phyloP scores from a whole-genome alignment of 345 rosid species.

The Laguncularia racemosa region DNA sequence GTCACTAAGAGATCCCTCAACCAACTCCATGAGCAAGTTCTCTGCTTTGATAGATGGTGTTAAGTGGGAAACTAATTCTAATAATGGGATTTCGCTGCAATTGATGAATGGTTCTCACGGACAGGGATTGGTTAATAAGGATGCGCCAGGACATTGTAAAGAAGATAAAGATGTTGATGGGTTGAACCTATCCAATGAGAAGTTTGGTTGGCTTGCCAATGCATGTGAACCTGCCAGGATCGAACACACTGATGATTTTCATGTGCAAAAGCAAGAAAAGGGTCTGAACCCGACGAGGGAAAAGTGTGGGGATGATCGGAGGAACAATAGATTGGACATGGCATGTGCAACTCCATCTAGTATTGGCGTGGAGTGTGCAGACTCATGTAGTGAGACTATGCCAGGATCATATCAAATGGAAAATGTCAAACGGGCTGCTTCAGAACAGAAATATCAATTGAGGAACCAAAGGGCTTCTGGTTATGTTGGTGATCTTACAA shows the following conservation, averaged over 20 bases:
- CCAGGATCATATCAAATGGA: constrained; percentile 26
- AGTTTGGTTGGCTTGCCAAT: constrained; percentile 13
- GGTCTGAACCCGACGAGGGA: constrained; percentile 15
- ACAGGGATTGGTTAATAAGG: constrained; percentile 23
- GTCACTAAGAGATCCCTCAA: constrained; percentile 91
- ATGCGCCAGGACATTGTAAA: constrained; percentile 17
- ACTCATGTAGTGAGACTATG: constrained; percentile 32
- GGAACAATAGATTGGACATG: constrained; percentile 27
- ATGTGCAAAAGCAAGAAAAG: constrained; percentile 20
- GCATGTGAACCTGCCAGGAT: constrained; percentile 10
- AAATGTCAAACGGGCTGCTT: constrained; percentile 13
- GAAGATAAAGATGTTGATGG: constrained; percentile 23
- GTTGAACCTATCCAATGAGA: constrained; percentile 12
- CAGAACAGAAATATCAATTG: constrained; percentile 18
- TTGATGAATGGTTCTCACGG: constrained; percentile 23
- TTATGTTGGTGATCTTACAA: constrained; percentile 44
- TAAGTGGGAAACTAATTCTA: constrained; percentile 81
- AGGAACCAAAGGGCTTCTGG: constrained; percentile 26
- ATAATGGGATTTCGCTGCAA: constrained; percentile 59
- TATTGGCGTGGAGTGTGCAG: constrained; percentile 38
- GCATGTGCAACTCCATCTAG: constrained; percentile 20
- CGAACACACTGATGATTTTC: constrained; percentile 19
- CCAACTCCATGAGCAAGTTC: constrained; percentile 90
- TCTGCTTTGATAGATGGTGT: constrained; percentile 71
- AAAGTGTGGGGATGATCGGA: constrained; percentile 17